phyloP scores from a whole-genome alignment of 164 flowering plant genomes.

The Vitis cinerea region DNA sequence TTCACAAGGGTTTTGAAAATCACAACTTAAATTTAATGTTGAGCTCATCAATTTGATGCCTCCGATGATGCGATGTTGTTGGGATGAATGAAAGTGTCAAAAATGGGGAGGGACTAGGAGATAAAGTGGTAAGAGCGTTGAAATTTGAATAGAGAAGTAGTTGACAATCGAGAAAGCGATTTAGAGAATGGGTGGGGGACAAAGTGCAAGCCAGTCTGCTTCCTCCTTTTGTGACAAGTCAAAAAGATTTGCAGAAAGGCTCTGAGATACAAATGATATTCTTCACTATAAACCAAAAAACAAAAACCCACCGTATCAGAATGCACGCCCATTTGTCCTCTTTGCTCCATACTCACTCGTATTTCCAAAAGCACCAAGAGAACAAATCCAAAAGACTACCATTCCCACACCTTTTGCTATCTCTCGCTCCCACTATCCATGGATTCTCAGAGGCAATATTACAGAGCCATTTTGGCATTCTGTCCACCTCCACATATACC shows the following conservation, averaged over 20 bases:
- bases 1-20: no score
- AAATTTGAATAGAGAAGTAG: not conserved
- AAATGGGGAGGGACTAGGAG: no score
- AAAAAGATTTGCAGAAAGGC: constrained; percentile 11
- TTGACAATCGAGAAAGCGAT: not conserved
- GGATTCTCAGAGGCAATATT: constrained; percentile 19
- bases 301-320: no score
- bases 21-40: no score
- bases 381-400: not conserved
- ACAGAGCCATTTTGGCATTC: constrained; percentile 28
- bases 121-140: not conserved
- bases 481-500: constrained; percentile 19
- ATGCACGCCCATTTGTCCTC: no score
- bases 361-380: no score
- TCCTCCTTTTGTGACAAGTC: constrained; percentile 20
- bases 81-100: no score
- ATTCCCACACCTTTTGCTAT: not conserved
- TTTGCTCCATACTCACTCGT: constrained; percentile 5
- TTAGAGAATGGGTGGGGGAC: constrained; percentile 18
- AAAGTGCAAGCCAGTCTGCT: constrained; percentile 14
- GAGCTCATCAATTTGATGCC: no score
- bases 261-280: not conserved
- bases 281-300: constrained; percentile 6
- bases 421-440: constrained; percentile 4
- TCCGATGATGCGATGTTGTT: no score